Conservation (phyloP, 805 yeast genomes). For the Zygosaccharomyces siamensis region DNA sequence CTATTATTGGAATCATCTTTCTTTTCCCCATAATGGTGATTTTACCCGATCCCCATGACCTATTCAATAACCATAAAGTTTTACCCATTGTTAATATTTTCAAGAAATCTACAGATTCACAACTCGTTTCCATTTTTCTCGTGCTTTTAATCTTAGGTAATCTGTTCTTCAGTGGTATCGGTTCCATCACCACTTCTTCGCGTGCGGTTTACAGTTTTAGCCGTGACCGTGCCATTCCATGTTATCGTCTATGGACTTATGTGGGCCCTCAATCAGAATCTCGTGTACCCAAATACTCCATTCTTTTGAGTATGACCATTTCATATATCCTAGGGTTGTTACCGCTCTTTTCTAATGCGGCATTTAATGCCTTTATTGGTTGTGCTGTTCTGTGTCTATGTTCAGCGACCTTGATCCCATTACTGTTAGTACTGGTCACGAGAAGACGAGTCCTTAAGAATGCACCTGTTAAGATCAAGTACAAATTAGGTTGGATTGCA, state of each 20-base stretch:
- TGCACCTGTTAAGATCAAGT: conserved; percentile 58
- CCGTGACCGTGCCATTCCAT: conserved; percentile 77
- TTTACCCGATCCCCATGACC: conserved; percentile 55
- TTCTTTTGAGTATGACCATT: conserved; percentile 57
- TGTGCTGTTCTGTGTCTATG: conserved; percentile 73
- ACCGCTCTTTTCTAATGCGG: conserved; percentile 64
- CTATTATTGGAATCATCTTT: conserved; percentile 66
- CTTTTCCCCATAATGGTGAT: conserved; percentile 67
- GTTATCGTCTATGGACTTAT: conserved; percentile 55
- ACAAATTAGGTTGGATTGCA: conserved; percentile 57
- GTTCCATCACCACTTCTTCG: conserved; percentile 75
- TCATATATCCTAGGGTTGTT: conserved; percentile 57
- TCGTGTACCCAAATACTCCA: conserved; percentile 65
- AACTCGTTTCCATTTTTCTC: conserved; percentile 61
- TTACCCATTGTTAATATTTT: conserved; percentile 78
- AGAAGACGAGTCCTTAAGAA: conserved; percentile 59
- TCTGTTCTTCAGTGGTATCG: conserved; percentile 69
- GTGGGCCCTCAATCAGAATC: conserved; percentile 54
- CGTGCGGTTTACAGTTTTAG: conserved; percentile 80
- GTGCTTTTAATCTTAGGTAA: conserved; percentile 65
- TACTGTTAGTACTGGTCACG: conserved; percentile 54
- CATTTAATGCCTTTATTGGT: conserved; percentile 80
- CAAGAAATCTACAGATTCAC: conserved; percentile 63
- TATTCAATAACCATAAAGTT: conserved; percentile 58
- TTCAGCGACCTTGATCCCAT: conserved; percentile 73